Conservation (phyloP, 352 stramenopile genomes). For the Phytopythium oedochilum region DNA sequence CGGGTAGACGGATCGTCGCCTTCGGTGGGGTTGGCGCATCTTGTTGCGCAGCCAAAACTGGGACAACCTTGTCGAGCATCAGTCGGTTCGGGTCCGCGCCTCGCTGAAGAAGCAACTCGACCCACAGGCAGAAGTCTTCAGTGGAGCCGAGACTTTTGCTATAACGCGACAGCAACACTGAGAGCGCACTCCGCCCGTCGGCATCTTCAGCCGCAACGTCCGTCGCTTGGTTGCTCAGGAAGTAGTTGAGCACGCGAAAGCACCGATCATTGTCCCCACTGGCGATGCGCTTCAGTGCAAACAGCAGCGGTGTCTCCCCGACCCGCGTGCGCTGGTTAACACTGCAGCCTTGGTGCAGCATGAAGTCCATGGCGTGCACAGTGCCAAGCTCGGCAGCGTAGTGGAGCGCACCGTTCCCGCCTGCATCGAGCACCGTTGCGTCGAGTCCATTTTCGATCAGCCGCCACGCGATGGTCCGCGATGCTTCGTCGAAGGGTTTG, state of each 20-base stretch:
- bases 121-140: slow-evolving; percentile 30
- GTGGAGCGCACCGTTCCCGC: slow-evolving; percentile 47
- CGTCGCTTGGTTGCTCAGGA: slow-evolving; percentile 28
- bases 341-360: slow-evolving; percentile 40
- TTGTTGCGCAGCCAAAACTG: neutral
- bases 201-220: slow-evolving; percentile 22
- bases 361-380: slow-evolving; percentile 59
- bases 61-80: slow-evolving; percentile 13
- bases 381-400: slow-evolving; percentile 50
- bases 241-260: slow-evolving; percentile 37
- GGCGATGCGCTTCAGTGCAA: slow-evolving; percentile 31
- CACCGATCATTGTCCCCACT: slow-evolving; percentile 13
- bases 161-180: slow-evolving; percentile 49
- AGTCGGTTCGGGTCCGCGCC: slow-evolving; percentile 37
- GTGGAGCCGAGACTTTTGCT: slow-evolving; percentile 10
- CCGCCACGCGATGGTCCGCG: slow-evolving; percentile 56
- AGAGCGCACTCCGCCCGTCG: slow-evolving; percentile 35
- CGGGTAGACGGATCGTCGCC: slow-evolving; percentile 25
- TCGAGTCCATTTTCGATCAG: slow-evolving; percentile 49
- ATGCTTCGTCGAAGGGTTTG: slow-evolving; percentile 49
- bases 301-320: slow-evolving; percentile 54
- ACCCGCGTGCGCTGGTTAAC: slow-evolving; percentile 33
- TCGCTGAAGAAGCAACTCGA: slow-evolving; percentile 46
- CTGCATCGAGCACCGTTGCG: slow-evolving; percentile 16
- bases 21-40: slow-evolving; percentile 19